Base-by-base conservation (phyloP, 169 alveolate species). In the Plasmodium chabaudi region DNA sequence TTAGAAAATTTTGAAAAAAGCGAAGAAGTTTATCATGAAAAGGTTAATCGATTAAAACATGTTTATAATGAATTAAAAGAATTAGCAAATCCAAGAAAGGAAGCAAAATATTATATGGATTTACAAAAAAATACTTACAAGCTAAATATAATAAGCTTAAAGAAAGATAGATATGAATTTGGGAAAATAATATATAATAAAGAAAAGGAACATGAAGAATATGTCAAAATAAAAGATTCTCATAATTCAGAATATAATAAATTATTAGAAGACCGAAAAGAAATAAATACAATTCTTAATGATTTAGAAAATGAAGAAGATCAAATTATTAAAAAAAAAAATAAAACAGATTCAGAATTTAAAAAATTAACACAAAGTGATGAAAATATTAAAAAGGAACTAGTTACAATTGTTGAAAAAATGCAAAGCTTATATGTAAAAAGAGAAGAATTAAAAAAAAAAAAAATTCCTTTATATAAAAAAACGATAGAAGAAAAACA, bases 51-150 rank as follows among this genome's bases (percentile, higher is more conserved):
- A 87, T 77, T 94, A 64, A 92, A 93, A 75, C 94, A 93, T 61
- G 92, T 96, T 9, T 97, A 97, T 70, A 89, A 93, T 84, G 97
- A 96, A 75, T 84, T 96, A 51, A 95, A 94, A 84, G 95, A 94
- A 91, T 75, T 95, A 82, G 88, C 94, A 61, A 92, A 69, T 75
- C 94, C 93, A 10, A 96, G 93, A 57, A 88, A 93, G 72, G 95
- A 82, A 70, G 97, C 97, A 4, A 91, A 93, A 27, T 92, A 91
- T 69, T 95, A 87, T 69, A 70, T 95, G 53, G 79, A 91, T 12
- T 71, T 88, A 47, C 97, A 95, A 53, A 91, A 94, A 49, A 89
- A 84, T 77, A 68, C 93, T 10, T 77, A 87, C 25, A 73, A 92
- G 39, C 67, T 93, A 1, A 63, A 89, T 44, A 69, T 92, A 42